Conservation (phyloP, 306 rosid genomes). For the Citrullus mucosospermus region DNA sequence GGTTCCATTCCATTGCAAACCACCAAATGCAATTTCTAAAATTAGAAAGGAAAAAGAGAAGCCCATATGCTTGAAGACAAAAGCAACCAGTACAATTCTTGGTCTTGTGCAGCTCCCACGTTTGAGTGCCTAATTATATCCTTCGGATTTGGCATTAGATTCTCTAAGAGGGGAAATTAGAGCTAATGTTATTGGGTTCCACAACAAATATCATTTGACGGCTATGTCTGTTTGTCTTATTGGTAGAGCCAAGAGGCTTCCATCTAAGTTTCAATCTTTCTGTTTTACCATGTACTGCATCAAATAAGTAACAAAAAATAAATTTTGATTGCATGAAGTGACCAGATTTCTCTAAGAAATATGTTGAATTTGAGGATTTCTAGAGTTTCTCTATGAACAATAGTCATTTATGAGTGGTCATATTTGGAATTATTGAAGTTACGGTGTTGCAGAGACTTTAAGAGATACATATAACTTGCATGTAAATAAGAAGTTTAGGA, state of each 20-base stretch:
- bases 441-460: too few relatives aligned
- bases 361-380: not conserved
- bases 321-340: not conserved
- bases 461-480: not conserved
- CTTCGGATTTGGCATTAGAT: not conserved
- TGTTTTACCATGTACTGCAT: not conserved
- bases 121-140: not conserved
- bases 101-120: not conserved
- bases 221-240: not conserved
- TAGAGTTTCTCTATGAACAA: too few relatives aligned
- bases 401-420: not conserved
- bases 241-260: not conserved
- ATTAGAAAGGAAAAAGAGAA: not conserved
- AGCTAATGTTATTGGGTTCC: not conserved
- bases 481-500: not conserved
- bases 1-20: not conserved
- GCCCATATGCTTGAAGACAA: constrained; percentile 1
- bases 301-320: not conserved
- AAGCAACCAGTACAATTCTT: not conserved
- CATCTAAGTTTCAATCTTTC: not conserved
- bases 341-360: not conserved
- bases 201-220: not conserved
- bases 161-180: not conserved
- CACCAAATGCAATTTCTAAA: not conserved
- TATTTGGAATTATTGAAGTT: not conserved